A percentile compares a stretch with the other conserved stretches of the same genome.
Evolutionary conservation across 768 basidiomycete species (phyloP).

Genomic region (Russula griseocarnosa): DNA sequence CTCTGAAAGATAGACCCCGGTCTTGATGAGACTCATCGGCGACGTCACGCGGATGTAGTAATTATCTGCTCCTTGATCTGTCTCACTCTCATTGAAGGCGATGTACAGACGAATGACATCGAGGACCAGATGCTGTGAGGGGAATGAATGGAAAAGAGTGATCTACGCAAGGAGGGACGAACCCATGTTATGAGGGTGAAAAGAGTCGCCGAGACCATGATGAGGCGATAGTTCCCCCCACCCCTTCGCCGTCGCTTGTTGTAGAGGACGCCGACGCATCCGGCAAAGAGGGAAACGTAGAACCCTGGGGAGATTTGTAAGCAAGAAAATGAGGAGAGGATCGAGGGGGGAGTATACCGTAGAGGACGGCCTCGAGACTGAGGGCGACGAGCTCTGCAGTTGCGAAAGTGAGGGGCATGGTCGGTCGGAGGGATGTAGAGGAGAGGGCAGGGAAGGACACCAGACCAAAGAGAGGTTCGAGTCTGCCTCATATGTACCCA

Average conservation of each 20-base stretch:
- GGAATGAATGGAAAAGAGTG: neutral
- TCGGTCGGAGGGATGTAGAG: neutral
- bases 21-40: slow-evolving; percentile 20
- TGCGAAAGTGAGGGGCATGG: slow-evolving; percentile 15
- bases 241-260: slow-evolving; percentile 12
- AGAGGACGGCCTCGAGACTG: slow-evolving; percentile 21
- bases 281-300: slow-evolving; percentile 17
- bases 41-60: slow-evolving; percentile 6
- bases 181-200: slow-evolving; percentile 26
- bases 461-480: slow-evolving; percentile 9
- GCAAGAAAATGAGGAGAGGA: neutral
- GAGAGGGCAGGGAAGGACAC: slow-evolving; percentile 10
- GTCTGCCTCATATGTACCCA: slow-evolving; percentile 24
- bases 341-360: slow-evolving; percentile 4
- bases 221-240: slow-evolving; percentile 20
- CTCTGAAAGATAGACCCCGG: slow-evolving; percentile 18
- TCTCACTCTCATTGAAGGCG: slow-evolving; percentile 5
- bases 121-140: slow-evolving; percentile 14
- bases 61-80: neutral
- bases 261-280: slow-evolving; percentile 22
- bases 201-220: slow-evolving; percentile 11
- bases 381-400: slow-evolving; percentile 21
- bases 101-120: slow-evolving; percentile 13
- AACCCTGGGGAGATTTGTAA: neutral
- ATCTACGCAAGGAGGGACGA: neutral